Conservation (phyloP, 2,329 filamentous ascomycete species). For the Neofusicoccum sp. region DNA sequence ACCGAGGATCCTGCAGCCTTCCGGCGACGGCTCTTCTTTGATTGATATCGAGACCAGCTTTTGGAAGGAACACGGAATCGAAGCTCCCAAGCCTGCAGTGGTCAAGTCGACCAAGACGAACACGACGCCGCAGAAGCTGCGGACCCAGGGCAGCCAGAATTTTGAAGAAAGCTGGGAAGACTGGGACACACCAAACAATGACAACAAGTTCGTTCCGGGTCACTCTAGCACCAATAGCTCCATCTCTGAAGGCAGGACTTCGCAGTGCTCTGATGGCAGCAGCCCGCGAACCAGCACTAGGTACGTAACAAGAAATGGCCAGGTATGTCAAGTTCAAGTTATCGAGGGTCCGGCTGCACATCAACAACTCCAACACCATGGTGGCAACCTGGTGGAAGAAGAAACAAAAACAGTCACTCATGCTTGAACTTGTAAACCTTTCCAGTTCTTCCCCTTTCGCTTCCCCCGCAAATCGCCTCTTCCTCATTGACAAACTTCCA, state of each 20-base stretch:
- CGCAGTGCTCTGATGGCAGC: slow-evolving; percentile 40
- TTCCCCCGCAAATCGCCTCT: slow-evolving; percentile 27
- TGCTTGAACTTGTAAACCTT: slow-evolving; percentile 17
- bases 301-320: slow-evolving; percentile 36
- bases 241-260: slow-evolving; percentile 49
- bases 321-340: slow-evolving; percentile 19
- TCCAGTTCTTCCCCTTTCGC: slow-evolving; percentile 25
- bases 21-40: slow-evolving; percentile 25
- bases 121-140: slow-evolving; percentile 41
- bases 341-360: slow-evolving; percentile 3
- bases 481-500: slow-evolving; percentile 22
- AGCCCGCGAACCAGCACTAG: slow-evolving; percentile 56
- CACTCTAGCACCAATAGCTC: slow-evolving; percentile 43
- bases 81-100: slow-evolving; percentile 27
- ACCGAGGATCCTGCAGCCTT: slow-evolving; percentile 12
- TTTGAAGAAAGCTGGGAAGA: slow-evolving; percentile 54
- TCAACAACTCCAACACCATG: not conserved
- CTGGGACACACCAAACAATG: slow-evolving; percentile 43
- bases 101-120: slow-evolving; percentile 33
- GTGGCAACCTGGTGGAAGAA: not conserved
- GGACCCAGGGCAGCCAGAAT: slow-evolving; percentile 42
- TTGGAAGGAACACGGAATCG: slow-evolving; percentile 44
- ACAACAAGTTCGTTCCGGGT: slow-evolving; percentile 32
- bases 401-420: not conserved
- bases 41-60: slow-evolving; percentile 42